phyloP scores from a whole-genome alignment of 768 basidiomycete genomes.

The Vararia minispora region DNA sequence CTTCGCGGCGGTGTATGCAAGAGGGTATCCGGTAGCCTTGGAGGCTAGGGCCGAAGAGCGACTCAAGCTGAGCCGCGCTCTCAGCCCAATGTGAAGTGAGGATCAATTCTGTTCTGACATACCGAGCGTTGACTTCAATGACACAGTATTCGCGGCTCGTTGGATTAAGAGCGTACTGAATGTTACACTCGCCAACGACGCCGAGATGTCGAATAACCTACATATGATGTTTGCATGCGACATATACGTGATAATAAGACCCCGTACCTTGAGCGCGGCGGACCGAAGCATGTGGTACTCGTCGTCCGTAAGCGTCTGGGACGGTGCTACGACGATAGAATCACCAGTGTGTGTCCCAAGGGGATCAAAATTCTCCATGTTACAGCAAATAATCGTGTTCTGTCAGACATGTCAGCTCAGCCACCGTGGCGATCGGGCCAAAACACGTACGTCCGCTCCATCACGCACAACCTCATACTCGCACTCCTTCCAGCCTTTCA shows the following conservation, averaged over 20 bases:
- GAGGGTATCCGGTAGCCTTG: constrained; percentile 97
- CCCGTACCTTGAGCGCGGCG: constrained; percentile 91
- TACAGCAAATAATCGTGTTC: constrained; percentile 99
- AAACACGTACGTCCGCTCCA: constrained; percentile 74
- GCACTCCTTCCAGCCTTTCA: constrained; percentile 99
- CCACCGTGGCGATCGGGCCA: constrained; percentile 1
- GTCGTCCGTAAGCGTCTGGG: constrained; percentile 93
- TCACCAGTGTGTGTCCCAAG: constrained; percentile 98
- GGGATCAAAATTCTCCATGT: constrained; percentile 99
- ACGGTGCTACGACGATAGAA: constrained; percentile 98
- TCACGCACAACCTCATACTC: constrained; percentile 99
- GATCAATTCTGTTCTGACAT: constrained; percentile 18
- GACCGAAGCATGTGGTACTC: constrained; percentile 99
- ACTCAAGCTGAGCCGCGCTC: constrained; percentile 29
- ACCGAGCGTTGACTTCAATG: constrained; percentile 96
- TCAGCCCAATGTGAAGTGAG: not conserved
- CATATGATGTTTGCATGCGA: not conserved
- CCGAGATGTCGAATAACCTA: constrained; percentile 67
- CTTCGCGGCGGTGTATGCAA: constrained; percentile 98
- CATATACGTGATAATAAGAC: not conserved
- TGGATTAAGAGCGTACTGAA: constrained; percentile 97
- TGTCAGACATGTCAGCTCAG: constrained; percentile 18
- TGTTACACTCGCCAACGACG: constrained; percentile 92
- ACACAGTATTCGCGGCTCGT: constrained; percentile 90
- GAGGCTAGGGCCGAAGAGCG: constrained; percentile 94